Evolutionary conservation across 768 basidiomycete genomes (phyloP).

Genomic region (Candolleomyces aberdarensis): DNA sequence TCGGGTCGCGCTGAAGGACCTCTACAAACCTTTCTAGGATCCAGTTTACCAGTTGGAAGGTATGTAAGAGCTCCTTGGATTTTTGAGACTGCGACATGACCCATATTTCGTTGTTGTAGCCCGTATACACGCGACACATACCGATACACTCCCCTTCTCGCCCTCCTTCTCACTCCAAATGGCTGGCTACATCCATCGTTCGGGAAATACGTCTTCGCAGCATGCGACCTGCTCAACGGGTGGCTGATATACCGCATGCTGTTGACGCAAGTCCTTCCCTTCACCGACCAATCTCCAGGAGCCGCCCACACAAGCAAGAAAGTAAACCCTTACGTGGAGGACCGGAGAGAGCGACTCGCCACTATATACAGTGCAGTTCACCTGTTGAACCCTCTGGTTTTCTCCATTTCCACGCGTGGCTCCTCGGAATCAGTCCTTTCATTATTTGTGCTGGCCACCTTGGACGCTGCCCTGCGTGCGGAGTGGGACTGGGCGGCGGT

Average conservation of each 20-base stretch:
- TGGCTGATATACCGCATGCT: conserved; percentile 65
- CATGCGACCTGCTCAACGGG: conserved; percentile 80
- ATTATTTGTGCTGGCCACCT: conserved; percentile 68
- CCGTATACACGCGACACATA: conserved; percentile 93
- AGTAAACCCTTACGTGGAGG: conserved; percentile 7
- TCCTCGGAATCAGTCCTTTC: conserved; percentile 91
- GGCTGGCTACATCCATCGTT: conserved; percentile 78
- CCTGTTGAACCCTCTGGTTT: conserved; percentile 90
- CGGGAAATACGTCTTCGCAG: conserved; percentile 87
- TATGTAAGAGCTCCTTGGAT: conserved; percentile 40
- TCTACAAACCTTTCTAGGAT: conserved; percentile 35
- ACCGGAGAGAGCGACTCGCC: conserved; percentile 31
- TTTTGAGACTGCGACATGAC: neutral
- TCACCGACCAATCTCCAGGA: neutral
- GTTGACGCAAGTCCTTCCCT: conserved; percentile 44
- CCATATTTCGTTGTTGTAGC: conserved; percentile 35
- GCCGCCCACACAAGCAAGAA: conserved; percentile 9
- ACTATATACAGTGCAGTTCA: conserved; percentile 66
- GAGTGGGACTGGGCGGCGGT: conserved; percentile 68
- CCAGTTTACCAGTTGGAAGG: conserved; percentile 59
- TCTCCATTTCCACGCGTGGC: conserved; percentile 95
- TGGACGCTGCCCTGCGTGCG: conserved; percentile 56
- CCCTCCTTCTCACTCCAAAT: conserved; percentile 79
- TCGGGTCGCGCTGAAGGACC: conserved; percentile 56
- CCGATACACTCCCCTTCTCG: conserved; percentile 93